Percentiles rank a stretch among this genome's conserved stretches.
phyloP scores from a whole-genome alignment of 2,329 filamentous ascomycete genomes.

The Aureobasidium sp. region DNA sequence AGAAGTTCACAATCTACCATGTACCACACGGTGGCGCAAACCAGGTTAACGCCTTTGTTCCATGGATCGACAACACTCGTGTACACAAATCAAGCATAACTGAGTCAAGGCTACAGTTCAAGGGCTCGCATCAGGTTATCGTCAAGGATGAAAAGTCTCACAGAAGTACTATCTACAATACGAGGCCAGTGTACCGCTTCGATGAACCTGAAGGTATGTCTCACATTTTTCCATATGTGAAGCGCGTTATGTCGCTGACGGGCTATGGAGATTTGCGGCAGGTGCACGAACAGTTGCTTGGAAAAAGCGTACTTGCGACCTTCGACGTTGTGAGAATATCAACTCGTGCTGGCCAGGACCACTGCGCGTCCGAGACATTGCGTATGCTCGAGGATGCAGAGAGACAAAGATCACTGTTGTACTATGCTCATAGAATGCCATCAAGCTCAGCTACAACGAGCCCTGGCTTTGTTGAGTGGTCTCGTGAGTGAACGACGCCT shows the following conservation, averaged over 20 bases:
- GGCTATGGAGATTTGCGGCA: not conserved
- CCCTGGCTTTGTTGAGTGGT: not conserved
- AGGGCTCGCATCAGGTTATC: not conserved
- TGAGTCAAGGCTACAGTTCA: not conserved
- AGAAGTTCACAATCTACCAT: not conserved
- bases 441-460: not conserved
- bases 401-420: not conserved
- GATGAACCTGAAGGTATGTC: not conserved
- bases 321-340: not conserved
- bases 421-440: not conserved
- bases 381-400: not conserved
- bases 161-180: not conserved
- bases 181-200: not conserved
- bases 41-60: not conserved
- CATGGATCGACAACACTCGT: conserved; percentile 1
- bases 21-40: not conserved
- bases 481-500: not conserved
- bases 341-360: not conserved
- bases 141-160: not conserved
- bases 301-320: not conserved
- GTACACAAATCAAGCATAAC: not conserved
- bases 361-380: not conserved
- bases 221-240: too few relatives aligned
- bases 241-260: not conserved
- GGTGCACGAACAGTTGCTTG: not conserved